Base-by-base conservation (phyloP, 2,329 filamentous ascomycete species). In the Fusarium circinatum region DNA sequence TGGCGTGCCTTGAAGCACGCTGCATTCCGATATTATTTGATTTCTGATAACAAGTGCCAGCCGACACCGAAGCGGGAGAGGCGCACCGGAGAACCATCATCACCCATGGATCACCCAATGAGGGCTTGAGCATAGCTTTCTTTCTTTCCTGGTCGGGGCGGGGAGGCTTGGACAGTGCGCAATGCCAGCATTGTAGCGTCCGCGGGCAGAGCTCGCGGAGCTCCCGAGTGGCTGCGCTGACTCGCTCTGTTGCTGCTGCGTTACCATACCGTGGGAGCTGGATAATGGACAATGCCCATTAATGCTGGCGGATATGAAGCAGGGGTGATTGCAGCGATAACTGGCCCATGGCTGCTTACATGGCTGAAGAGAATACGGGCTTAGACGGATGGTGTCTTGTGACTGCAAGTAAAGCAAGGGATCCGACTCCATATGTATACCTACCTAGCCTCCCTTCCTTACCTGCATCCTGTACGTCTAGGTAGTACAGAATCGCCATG, bases 201-300 rank as follows among this genome's bases (percentile, higher is more conserved):
- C 36, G 44, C 60, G 49, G 44, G 56, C 55, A 51, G 56, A 66
- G 30, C 41, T 56, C 47, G 65, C 65, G 58, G 71, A 62, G 65
- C 65, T 70, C 70, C 69, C 70, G 73, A 73, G 58, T 73, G 73
- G 69, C 45, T 51, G 56, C 42, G 48, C 61, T 62, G 44, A 30
- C 45, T 70, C 32, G 26, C 38, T 34, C 41, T 47, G 24, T 48
- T 58, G 55, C 48, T 54, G 72, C 56, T 44, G 72, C 61, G 52
- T 73, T 62, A 68, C 55, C 65, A 62, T 70, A 52, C 34, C 44
- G 34, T 57, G 47, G 56, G 47, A 59, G 34, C 32, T 28, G 60
- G 24, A 51, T 34, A 39, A 61, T 38, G 41, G 55, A 42, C 41
- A 45, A 71, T 42, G 57, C 32, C 57, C 28, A 54, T 48, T 26